Conservation (phyloP, 192 early-diverging fungal genomes). For the Diversispora eburnea region DNA sequence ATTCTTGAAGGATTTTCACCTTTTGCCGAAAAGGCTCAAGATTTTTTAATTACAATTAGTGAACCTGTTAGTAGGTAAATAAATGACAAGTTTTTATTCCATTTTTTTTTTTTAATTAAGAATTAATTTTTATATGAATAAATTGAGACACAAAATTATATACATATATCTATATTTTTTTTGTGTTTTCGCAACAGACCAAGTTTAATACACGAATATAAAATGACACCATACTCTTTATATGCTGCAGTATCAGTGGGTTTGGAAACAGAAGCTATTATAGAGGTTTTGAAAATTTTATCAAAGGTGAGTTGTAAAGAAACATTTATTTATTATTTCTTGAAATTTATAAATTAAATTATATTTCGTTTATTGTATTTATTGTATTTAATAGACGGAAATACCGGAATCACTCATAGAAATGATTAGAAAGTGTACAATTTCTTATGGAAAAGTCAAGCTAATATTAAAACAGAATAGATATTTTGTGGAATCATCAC, state of each 20-base stretch:
- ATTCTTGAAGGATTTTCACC: conserved; percentile 97
- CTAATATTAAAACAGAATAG: conserved; percentile 92
- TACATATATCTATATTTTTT: background rate
- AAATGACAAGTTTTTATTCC: conserved; percentile 11
- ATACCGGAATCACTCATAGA: conserved; percentile 66
- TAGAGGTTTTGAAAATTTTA: conserved; percentile 83
- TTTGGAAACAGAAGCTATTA: conserved; percentile 85
- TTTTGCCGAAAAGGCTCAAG: conserved; percentile 91
- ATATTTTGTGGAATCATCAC: conserved; percentile 88
- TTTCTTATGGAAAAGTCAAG: conserved; percentile 93
- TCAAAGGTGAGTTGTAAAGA: conserved; percentile 68
- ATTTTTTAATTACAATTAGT: conserved; percentile 92
- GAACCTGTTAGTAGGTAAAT: conserved; percentile 85
- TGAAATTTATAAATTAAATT: background rate
- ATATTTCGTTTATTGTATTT: background rate
- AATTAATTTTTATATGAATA: background rate
- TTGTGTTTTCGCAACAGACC: conserved; percentile 40
- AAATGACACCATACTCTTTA: conserved; percentile 89
- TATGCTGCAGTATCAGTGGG: conserved; percentile 99
- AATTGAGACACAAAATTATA: background rate
- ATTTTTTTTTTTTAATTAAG: no score
- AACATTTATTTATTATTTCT: background rate
- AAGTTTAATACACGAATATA: conserved; percentile 86
- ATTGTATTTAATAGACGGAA: conserved; percentile 15
- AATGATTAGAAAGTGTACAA: conserved; percentile 78